Base-by-base conservation (phyloP, 2,329 filamentous ascomycete genomes). In the Fusarium guadeloupense region DNA sequence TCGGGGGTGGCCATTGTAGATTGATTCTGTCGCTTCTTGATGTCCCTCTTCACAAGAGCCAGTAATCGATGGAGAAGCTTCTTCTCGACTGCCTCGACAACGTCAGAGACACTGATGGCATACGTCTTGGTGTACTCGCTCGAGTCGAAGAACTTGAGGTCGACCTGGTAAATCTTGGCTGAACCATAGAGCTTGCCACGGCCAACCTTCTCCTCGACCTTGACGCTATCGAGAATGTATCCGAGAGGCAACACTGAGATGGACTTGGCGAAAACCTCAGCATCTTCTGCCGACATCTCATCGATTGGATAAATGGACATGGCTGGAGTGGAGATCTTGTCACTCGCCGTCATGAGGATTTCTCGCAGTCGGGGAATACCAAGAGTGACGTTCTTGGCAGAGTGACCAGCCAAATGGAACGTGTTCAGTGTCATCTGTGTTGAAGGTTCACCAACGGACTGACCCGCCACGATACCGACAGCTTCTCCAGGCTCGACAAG, bases 381-480 rank as follows among this genome's bases (percentile, higher is more conserved):
- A 17, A 97, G 85, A 1, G 95, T 99, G 73, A 99, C 96, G 84
- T 99, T 99, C 83, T 97, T 98, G 25, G 95, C 90, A 17, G 95
- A 93, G 81, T 98, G 94, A 72, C 95, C 95, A 76, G 95, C 95
- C 85, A 99, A 91, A 85, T 99, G 95, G 86, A 99, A 99, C 23
- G 96, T 99, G 79, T 99, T 99, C 50, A 99, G 81, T 8, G 96
- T 99, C 96, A 99, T 99, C 76, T 99, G 95, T 10, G 95, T 99
- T 3, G 93, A 97, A 9, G 96, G 95, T 74, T 99, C 96, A 73
- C 95, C 95, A 35, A 99, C 89, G 26, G 94, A 98, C 77, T 99
- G 95, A 9, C 93, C 93, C 44, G 96, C 96, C 55, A 99, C 92
- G 62, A 99, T 96, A 66, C 95, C 95, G 21, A 99, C 93, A 21